A percentile compares a stretch with the other conserved stretches of the same genome.
These are phyloP conservation scores for Isabelozyma gotoi DNA, from an alignment of 805 yeast species.

Conservation along the genomic window DNA sequence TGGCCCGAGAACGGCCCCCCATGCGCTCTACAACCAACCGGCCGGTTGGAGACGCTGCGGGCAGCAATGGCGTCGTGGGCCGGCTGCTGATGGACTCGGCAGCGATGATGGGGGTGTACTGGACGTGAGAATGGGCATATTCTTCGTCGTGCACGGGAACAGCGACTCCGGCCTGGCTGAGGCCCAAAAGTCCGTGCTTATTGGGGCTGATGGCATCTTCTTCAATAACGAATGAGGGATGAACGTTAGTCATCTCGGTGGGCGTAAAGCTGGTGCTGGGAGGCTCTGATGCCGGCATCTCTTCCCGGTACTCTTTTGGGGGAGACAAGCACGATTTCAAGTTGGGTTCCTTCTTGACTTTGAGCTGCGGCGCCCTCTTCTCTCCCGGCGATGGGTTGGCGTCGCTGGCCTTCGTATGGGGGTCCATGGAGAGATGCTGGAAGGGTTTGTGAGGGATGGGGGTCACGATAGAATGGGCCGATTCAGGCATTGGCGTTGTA, in stretches of 20 bases:
- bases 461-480: background rate
- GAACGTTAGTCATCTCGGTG: slow-evolving; percentile 1
- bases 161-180: slow-evolving; percentile 3
- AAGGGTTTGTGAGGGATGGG: background rate
- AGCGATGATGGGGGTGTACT: slow-evolving; percentile 3
- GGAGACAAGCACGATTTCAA: slow-evolving; percentile 16
- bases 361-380: background rate
- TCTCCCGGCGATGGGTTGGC: no score
- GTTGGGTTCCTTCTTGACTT: slow-evolving; percentile 14
- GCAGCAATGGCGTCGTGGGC: slow-evolving; percentile 3
- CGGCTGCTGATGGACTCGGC: slow-evolving; percentile 2
- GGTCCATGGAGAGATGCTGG: background rate
- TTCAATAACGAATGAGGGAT: slow-evolving; percentile 13
- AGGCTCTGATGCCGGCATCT: background rate
- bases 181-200: slow-evolving; percentile 14
- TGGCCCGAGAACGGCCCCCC: background rate
- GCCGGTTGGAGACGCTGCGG: slow-evolving; percentile 1
- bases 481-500: no score
- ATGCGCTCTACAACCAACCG: background rate
- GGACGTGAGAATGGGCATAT: slow-evolving; percentile 3
- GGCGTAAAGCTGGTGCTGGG: background rate
- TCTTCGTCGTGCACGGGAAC: slow-evolving; percentile 3
- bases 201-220: slow-evolving; percentile 16
- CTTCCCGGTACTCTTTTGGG: background rate
- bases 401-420: no score